Evolutionary conservation across 805 yeast species (phyloP).

Genomic region (Wickerhamiella domercqiae): DNA sequence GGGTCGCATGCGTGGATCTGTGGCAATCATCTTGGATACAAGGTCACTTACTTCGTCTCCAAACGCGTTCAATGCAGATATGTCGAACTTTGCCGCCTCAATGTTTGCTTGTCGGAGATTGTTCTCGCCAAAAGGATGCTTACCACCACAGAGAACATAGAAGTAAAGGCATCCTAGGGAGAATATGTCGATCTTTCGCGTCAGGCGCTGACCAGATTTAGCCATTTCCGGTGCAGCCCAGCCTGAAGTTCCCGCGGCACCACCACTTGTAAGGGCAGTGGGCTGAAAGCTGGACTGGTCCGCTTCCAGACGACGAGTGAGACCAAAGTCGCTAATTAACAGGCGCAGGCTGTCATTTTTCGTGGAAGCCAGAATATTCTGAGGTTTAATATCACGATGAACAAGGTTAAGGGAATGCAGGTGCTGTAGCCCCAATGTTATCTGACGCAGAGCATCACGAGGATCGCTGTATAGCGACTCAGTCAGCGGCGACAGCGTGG

Average conservation of each 20-base stretch:
- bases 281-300: slow-evolving; percentile 91
- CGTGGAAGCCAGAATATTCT: slow-evolving; percentile 65
- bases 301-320: slow-evolving; percentile 78
- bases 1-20: slow-evolving; percentile 57
- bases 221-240: slow-evolving; percentile 89
- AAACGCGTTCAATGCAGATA: slow-evolving; percentile 25
- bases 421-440: slow-evolving; percentile 73
- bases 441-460: slow-evolving; percentile 42
- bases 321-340: slow-evolving; percentile 87
- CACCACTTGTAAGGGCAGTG: slow-evolving; percentile 40
- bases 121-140: slow-evolving; percentile 91
- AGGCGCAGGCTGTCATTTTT: slow-evolving; percentile 32
- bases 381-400: slow-evolving; percentile 90
- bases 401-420: slow-evolving; percentile 81
- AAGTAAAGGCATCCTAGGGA: slow-evolving; percentile 90
- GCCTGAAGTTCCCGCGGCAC: slow-evolving; percentile 79
- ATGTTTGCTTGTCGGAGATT: slow-evolving; percentile 82
- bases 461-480: slow-evolving; percentile 22
- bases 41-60: slow-evolving; percentile 60
- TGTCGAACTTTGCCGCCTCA: slow-evolving; percentile 34
- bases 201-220: slow-evolving; percentile 32
- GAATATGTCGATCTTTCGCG: slow-evolving; percentile 84
- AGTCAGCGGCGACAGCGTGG: slow-evolving; percentile 12
- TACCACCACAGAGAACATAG: slow-evolving; percentile 67
- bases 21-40: slow-evolving; percentile 53